Evolutionary conservation across 192 early-diverging fungal genomes (phyloP), one percentile per base, ranked within the genome.

Genomic region (Coemansia sp.): DNA sequence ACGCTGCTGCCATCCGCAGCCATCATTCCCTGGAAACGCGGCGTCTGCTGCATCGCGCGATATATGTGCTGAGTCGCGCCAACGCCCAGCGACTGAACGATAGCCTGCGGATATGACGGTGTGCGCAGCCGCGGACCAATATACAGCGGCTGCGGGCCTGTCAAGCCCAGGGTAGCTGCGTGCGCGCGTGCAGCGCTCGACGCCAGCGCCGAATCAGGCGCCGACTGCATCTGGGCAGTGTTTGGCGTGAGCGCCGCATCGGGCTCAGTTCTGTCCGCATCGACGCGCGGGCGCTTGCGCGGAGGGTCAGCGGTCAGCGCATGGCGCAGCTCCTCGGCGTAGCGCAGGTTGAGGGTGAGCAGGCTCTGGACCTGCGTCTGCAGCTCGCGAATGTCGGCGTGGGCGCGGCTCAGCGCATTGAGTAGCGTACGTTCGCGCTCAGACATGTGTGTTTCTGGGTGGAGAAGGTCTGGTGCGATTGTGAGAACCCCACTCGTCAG

Each of bases 291-390:
- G 10, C 57, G 57, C 44, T 59, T 59, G 22, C 45, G 57, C 22
- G 44, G 18, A 4, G 58, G 56, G 21, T 33, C 47, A 3, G 25
- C 19, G 31, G 27, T 58, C 27, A 65, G 54, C n/a, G 69, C 58
- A n/a, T 54, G 25, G 32, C 62, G 70, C 51, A 73, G 64, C 52
- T 66, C 59, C 56, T 73, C 70, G 25, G 70, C 70, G 33, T 73
- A 73, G 7, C 70, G 64, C 53, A 73, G 42, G 24, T 73, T 73
- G 33, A 73, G 50, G 28, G 53, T 56, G 2, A 73, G 38, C 25
- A 73, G 64, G 24, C 38, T 42, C 55, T 44, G 60, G 30, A 73
- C 54, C 25, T 62, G 60, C 10, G 55, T 40, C 29, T 66, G 64
- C 46, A 73, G 47, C 50, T 62, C 59, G 14, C 45, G 40, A 27